Percentiles rank a stretch among this genome's conserved stretches.
Conservation (phyloP, 495 filamentous ascomycete species). For the Sphaerosporella brunnea region DNA sequence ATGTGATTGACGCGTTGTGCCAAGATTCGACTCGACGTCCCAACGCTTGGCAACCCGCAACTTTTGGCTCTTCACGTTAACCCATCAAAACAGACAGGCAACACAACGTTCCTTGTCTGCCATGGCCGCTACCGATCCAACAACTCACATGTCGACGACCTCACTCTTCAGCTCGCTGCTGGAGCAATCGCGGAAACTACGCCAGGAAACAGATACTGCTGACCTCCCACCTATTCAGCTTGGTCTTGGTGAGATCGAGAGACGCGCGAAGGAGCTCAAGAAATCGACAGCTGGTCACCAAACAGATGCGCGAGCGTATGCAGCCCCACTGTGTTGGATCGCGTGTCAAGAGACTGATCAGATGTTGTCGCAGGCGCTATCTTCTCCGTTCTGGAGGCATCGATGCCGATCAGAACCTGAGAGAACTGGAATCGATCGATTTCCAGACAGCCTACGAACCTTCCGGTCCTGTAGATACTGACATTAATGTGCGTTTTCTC, state of each 20-base stretch:
- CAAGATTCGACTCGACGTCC: no score
- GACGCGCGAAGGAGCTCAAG: slow-evolving; percentile 24
- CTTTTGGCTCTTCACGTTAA: background rate
- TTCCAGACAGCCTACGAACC: slow-evolving; percentile 24
- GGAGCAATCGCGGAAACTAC: slow-evolving; percentile 26
- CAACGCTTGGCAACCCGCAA: no score
- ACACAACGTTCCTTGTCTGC: slow-evolving; percentile 3
- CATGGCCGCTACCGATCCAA: slow-evolving; percentile 21
- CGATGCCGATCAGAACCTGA: slow-evolving; percentile 24
- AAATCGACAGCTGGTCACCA: slow-evolving; percentile 15
- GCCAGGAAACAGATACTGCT: slow-evolving; percentile 24
- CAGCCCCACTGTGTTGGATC: no score
- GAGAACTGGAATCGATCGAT: slow-evolving; percentile 25
- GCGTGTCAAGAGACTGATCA: no score
- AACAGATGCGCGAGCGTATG: slow-evolving; percentile 24
- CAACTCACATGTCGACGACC: slow-evolving; percentile 16
- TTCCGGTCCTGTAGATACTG: slow-evolving; percentile 25
- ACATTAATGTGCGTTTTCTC: slow-evolving; percentile 18
- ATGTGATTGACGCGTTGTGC: no score
- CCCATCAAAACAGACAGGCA: slow-evolving; percentile 1
- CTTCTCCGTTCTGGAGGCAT: slow-evolving; percentile 23
- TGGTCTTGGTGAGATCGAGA: slow-evolving; percentile 25
- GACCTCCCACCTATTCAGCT: slow-evolving; percentile 25
- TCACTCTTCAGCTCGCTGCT: slow-evolving; percentile 23
- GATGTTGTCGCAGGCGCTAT: slow-evolving; percentile 11